These are phyloP conservation scores for Talaromyces piceae DNA, from an alignment of 2,329 filamentous ascomycete species.

Conservation along the genomic window DNA sequence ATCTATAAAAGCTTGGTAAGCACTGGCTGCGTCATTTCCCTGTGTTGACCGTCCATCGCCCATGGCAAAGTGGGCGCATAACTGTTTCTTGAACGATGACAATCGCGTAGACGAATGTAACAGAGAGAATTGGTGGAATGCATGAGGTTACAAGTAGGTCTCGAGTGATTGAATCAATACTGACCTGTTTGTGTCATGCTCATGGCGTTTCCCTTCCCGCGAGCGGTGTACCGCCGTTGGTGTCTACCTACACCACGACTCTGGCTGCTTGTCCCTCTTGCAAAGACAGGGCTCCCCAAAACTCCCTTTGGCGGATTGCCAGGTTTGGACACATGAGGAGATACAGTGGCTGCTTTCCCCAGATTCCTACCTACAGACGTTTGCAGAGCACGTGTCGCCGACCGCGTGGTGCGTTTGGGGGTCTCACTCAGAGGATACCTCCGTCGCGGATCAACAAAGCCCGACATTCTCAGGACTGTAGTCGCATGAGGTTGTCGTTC, in stretches of 20 bases:
- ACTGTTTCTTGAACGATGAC: not conserved
- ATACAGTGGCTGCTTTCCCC: not conserved
- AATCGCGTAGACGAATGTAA: not conserved
- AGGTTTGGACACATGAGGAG: not conserved
- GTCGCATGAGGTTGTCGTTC: not conserved
- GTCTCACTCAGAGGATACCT: slow-evolving; percentile 5
- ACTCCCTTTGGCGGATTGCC: not conserved
- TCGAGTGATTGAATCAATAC: not conserved
- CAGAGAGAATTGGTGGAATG: not conserved
- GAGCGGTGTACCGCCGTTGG: not conserved
- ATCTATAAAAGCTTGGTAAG: slow-evolving; percentile 2
- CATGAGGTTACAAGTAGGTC: not conserved
- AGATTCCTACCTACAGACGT: not conserved
- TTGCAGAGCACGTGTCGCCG: slow-evolving; percentile 1
- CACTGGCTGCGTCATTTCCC: not conserved
- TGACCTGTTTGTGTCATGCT: slow-evolving; percentile 4
- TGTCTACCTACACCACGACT: not conserved
- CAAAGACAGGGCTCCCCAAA: not conserved
- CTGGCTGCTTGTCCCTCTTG: slow-evolving; percentile 1
- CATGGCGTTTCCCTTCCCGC: not conserved
- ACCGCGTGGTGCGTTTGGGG: slow-evolving; percentile 8
- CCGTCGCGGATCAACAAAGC: slow-evolving; percentile 1
- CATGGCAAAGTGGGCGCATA: not conserved
- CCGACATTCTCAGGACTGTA: not conserved
- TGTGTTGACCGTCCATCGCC: slow-evolving; percentile 5